Evolutionary conservation across 306 rosid species (phyloP).

Genomic region (Quercus mongolica): DNA sequence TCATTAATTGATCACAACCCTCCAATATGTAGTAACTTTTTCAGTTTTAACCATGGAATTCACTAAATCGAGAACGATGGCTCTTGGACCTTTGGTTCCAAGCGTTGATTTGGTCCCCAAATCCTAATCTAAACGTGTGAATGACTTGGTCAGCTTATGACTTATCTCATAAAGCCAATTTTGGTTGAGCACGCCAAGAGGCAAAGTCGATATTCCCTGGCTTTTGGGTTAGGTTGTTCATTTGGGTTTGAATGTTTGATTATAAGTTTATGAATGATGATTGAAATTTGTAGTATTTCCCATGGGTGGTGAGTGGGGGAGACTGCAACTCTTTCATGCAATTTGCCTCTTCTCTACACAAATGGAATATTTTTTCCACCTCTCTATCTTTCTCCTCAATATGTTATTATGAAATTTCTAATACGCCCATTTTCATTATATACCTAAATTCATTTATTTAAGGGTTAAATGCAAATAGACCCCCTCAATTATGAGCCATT

Average conservation of each 20-base stretch:
- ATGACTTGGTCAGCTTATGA: constrained; percentile 25
- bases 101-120: background rate
- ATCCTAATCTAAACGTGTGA: background rate
- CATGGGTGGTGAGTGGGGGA: constrained; percentile 8
- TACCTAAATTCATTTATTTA: too few relatives aligned
- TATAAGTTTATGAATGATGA: background rate
- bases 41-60: background rate
- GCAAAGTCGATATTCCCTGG: background rate
- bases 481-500: too few relatives aligned
- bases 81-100: background rate
- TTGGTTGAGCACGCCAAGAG: constrained; percentile 16
- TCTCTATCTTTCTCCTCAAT: background rate
- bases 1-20: too few relatives aligned
- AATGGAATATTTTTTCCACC: background rate
- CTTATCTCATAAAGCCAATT: background rate
- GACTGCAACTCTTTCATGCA: constrained; percentile 13
- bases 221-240: background rate
- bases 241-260: background rate
- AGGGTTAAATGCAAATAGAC: too few relatives aligned
- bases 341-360: constrained; percentile 18
- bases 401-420: background rate
- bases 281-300: background rate
- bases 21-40: too few relatives aligned
- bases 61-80: background rate
- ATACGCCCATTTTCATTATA: too few relatives aligned